Conservation (phyloP, 1,139 yeast genomes). For the Scheffersomyces parashehatae region DNA sequence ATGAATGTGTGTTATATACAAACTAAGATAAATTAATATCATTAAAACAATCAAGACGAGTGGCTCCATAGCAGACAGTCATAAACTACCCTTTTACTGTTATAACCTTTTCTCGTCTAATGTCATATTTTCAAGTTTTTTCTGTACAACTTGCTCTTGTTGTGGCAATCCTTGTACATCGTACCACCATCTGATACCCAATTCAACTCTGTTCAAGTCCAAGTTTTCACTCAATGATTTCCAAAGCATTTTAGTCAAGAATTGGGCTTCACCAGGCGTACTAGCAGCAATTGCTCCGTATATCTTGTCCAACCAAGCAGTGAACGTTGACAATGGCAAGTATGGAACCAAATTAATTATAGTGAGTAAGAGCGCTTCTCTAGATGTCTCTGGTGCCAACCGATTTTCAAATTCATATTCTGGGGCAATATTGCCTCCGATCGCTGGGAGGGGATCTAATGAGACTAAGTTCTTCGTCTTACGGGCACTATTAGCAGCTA, state of each 20-base stretch:
- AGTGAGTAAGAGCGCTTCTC: slow-evolving; percentile 53
- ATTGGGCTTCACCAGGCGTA: slow-evolving; percentile 33
- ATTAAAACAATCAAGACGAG: no score
- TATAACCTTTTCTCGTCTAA: no score
- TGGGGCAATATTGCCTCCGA: slow-evolving; percentile 9
- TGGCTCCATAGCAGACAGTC: no score
- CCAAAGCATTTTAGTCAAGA: slow-evolving; percentile 36
- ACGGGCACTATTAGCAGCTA: slow-evolving; percentile 32
- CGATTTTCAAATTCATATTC: slow-evolving; percentile 26
- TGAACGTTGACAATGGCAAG: slow-evolving; percentile 45
- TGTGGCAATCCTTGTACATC: slow-evolving; percentile 17
- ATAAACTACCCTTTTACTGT: no score
- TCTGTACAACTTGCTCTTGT: no score
- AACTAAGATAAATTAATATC: no score
- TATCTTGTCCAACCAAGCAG: slow-evolving; percentile 49
- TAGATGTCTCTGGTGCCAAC: slow-evolving; percentile 39
- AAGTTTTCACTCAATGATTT: slow-evolving; percentile 46
- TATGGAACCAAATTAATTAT: slow-evolving; percentile 58
- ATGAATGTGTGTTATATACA: no score
- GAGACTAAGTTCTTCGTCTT: slow-evolving; percentile 32
- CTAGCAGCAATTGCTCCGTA: slow-evolving; percentile 39
- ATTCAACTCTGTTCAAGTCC: slow-evolving; percentile 59
- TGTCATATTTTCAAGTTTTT: no score
- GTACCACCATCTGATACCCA: slow-evolving; percentile 73
- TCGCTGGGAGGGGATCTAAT: slow-evolving; percentile 20